Percentiles rank a stretch among this genome's conserved stretches.
Evolutionary conservation across 495 filamentous ascomycete species (phyloP).

Genomic region (Aspergillus sparsus): DNA sequence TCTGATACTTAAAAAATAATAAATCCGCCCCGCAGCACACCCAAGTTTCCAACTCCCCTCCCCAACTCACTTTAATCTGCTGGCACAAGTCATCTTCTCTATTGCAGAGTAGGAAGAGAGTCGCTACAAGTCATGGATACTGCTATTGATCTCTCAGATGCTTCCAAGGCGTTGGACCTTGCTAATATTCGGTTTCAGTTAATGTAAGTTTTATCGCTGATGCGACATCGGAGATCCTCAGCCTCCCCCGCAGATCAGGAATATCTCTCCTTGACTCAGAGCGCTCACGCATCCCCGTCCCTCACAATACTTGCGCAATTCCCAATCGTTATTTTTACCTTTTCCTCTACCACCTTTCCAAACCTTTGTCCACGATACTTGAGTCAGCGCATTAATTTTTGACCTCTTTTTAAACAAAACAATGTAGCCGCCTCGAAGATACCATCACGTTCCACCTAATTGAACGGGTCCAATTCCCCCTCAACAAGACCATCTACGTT

Average conservation of each 20-base stretch:
- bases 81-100: conserved; percentile 10
- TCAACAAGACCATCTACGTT: conserved; percentile 84
- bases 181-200: conserved; percentile 93
- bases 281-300: neutral
- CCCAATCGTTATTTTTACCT: too few species aligned
- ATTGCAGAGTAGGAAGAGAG: conserved; percentile 8
- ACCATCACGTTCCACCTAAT: conserved; percentile 99
- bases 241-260: conserved; percentile 20
- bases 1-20: neutral
- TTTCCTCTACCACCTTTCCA: neutral
- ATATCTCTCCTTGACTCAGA: too few species aligned
- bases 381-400: too few species aligned
- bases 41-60: neutral
- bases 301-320: neutral
- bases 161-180: conserved; percentile 81
- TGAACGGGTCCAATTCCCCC: conserved; percentile 94
- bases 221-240: conserved; percentile 18
- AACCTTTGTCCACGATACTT: too few species aligned
- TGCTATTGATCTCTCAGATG: conserved; percentile 83
- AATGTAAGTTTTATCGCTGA: conserved; percentile 60
- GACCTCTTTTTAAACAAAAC: conserved; percentile 5
- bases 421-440: conserved; percentile 85
- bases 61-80: conserved; percentile 17
- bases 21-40: conserved; percentile 5
- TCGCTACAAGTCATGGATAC: conserved; percentile 67